Conservation (phyloP, 116 monocot genomes). For the Cymodocea nodosa region DNA sequence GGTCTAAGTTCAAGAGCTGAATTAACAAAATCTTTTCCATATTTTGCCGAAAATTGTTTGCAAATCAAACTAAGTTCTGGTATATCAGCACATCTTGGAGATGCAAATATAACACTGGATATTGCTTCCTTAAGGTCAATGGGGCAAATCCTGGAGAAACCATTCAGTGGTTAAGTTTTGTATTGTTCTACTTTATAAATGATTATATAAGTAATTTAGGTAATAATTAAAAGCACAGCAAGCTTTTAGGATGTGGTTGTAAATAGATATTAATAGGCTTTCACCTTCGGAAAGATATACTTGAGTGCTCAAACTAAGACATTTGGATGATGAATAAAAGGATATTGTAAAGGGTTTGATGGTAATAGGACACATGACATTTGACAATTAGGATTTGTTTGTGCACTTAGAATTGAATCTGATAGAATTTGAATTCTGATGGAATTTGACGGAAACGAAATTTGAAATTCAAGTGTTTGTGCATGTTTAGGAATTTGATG, state of each 20-base stretch:
- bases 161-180: not conserved
- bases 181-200: not conserved
- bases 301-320: not conserved
- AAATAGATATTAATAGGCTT: not conserved
- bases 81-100: slow-evolving; percentile 83
- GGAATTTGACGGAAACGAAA: no score
- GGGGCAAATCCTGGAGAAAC: slow-evolving; percentile 65
- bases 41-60: slow-evolving; percentile 40
- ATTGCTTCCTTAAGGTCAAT: slow-evolving; percentile 91
- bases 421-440: no score
- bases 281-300: not conserved
- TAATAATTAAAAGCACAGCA: not conserved
- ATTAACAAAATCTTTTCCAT: slow-evolving; percentile 75
- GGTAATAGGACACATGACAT: no score
- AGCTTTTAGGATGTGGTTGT: not conserved
- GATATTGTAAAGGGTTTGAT: not conserved
- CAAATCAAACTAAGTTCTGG: slow-evolving; percentile 66
- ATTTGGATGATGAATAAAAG: not conserved
- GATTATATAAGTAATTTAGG: not conserved
- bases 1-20: slow-evolving; percentile 79
- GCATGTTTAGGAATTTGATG: no score
- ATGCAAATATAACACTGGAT: slow-evolving; percentile 83
- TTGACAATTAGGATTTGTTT: no score
- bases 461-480: no score
- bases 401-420: no score